These are phyloP conservation scores for Phyllachora maydis DNA, from an alignment of 2,329 filamentous ascomycete genomes.

Conservation along the genomic window DNA sequence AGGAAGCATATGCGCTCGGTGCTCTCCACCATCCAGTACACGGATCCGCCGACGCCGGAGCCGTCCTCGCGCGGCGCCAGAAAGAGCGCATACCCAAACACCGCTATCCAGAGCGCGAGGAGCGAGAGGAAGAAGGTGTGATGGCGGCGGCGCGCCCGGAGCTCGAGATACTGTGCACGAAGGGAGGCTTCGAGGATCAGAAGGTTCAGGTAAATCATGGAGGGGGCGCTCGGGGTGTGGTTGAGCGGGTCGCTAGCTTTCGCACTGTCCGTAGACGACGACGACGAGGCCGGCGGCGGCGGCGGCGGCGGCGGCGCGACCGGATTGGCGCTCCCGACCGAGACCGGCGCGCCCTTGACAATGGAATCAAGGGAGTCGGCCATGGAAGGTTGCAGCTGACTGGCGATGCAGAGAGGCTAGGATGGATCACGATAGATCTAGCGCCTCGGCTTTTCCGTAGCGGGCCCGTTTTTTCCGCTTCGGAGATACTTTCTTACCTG, in stretches of 20 bases:
- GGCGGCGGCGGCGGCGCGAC: conserved; percentile 20
- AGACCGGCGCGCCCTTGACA: conserved; percentile 63
- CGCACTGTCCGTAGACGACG: no score
- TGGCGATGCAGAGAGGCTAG: no score
- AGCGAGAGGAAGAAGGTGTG: conserved; percentile 83
- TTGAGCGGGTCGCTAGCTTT: conserved; percentile 50
- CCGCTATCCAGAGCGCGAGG: conserved; percentile 58
- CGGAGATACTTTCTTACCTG: no score
- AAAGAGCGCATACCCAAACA: conserved; percentile 81
- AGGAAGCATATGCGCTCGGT: conserved; percentile 81
- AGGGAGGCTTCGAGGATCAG: conserved; percentile 90
- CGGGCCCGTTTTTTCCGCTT: no score
- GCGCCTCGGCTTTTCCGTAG: no score
- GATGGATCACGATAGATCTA: no score
- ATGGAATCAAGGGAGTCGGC: conserved; percentile 61
- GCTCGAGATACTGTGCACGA: conserved; percentile 77
- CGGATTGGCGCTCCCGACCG: conserved; percentile 32
- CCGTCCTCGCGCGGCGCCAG: conserved; percentile 93
- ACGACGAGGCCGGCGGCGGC: conserved; percentile 20
- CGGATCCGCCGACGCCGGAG: conserved; percentile 70
- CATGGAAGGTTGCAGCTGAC: conserved; percentile 30
- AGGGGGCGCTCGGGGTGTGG: conserved; percentile 71
- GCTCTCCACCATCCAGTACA: conserved; percentile 92
- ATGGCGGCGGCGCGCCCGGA: conserved; percentile 71
- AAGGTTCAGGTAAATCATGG: conserved; percentile 95